Percentiles rank a stretch among this genome's conserved stretches.
phyloP scores from a whole-genome alignment of 371 early-diverging fungal species.

The Enterocytospora artemiae region DNA sequence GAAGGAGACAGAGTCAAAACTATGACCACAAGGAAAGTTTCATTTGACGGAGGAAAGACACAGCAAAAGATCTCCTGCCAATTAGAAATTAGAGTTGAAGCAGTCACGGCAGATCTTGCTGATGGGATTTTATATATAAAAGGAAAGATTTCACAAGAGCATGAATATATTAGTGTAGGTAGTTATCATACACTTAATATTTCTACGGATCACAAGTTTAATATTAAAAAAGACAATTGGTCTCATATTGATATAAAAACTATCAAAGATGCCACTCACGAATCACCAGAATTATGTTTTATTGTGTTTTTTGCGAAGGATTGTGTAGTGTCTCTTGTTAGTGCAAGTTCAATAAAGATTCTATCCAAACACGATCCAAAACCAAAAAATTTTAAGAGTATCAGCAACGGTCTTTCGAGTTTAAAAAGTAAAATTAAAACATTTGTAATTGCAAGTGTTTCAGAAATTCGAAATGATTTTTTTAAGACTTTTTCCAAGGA shows the following conservation, averaged over 20 bases:
- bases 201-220: conserved; percentile 44
- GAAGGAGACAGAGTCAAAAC: conserved; percentile 46
- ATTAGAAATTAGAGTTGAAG: conserved; percentile 51
- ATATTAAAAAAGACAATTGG: conserved; percentile 43
- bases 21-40: conserved; percentile 48
- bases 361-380: conserved; percentile 38
- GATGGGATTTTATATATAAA: conserved; percentile 50
- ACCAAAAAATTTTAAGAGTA: conserved; percentile 39
- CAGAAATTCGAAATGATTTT: conserved; percentile 23
- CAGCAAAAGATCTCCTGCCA: conserved; percentile 40
- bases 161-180: conserved; percentile 53
- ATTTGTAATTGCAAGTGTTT: conserved; percentile 29
- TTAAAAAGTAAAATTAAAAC: conserved; percentile 21
- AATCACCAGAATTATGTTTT: conserved; percentile 44
- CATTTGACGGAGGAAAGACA: conserved; percentile 40
- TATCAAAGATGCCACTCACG: conserved; percentile 36
- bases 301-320: conserved; percentile 50
- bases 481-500: conserved; percentile 1
- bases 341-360: conserved; percentile 30
- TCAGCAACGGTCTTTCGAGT: conserved; percentile 27
- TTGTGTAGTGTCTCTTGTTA: conserved; percentile 35
- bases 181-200: conserved; percentile 55
- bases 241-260: conserved; percentile 16
- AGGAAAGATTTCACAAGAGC: conserved; percentile 49
- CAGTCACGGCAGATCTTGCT: conserved; percentile 44